Percentiles rank a stretch among this genome's conserved stretches.
These are phyloP conservation scores for Thraustochytrium sp. DNA, from an alignment of 352 stramenopile genomes.

Conservation along the genomic window DNA sequence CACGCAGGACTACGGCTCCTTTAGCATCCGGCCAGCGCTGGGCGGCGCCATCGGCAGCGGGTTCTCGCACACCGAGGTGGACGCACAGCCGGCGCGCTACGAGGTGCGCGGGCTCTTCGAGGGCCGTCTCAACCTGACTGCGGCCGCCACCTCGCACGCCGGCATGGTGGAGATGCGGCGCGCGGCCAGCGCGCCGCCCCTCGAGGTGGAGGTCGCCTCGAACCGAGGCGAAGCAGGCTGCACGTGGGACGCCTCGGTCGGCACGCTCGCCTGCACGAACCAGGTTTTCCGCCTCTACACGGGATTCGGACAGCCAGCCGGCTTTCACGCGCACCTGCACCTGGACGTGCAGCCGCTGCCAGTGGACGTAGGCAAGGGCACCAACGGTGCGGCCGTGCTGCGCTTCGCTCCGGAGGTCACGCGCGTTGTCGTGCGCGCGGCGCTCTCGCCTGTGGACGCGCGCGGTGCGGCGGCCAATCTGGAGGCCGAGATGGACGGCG, in stretches of 20 bases:
- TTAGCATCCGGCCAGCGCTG: not conserved
- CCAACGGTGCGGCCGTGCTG: not conserved
- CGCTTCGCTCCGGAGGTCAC: not conserved
- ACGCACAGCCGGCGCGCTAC: not conserved
- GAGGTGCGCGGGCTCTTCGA: not conserved
- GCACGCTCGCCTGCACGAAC: not conserved
- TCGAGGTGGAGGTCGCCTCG: not conserved
- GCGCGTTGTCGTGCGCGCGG: not conserved
- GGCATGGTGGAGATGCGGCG: not conserved
- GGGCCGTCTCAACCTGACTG: not conserved
- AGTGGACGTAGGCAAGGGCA: not conserved
- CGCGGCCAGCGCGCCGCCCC: not conserved
- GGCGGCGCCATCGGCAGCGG: not conserved
- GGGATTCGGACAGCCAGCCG: not conserved
- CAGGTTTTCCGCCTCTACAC: not conserved
- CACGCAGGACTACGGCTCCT: not conserved
- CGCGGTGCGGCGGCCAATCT: not conserved
- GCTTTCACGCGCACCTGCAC: not conserved
- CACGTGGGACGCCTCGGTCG: not conserved
- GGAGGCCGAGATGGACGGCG: not conserved
- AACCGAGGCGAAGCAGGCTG: not conserved
- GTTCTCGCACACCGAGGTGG: not conserved
- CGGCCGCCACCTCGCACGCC: not conserved
- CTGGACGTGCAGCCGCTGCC: not conserved
- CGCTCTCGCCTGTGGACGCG: not conserved